Base-by-base conservation (phyloP, 441 rosid genomes). In the Populus hybrid region DNA sequence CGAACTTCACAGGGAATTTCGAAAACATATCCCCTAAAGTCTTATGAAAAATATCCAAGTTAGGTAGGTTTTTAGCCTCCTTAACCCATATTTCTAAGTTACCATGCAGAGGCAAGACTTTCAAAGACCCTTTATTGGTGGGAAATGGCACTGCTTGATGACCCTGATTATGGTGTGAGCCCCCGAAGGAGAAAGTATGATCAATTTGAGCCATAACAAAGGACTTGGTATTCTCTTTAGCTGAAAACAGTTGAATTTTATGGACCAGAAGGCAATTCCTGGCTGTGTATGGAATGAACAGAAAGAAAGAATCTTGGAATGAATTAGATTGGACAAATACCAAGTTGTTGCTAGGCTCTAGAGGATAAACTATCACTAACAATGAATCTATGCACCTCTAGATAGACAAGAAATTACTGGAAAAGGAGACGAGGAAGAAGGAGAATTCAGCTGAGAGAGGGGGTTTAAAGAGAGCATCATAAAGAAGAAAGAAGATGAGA, bases 1-100 rank as follows among this genome's bases (percentile, higher is more conserved):
- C 46, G 57, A 81, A 74, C 72, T 78, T 90, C 16, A 83, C 85
- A 18, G 90, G 84, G 6, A 88, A 54, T 67, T 63, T 87, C 24
- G 87, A 87, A 67, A 90, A 87, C 83, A 89, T 30, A 59, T 90
- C 88, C 3, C 90, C 98, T 67, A 94, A 69, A 35, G 98, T 92
- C 86, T 85, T 92, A 65, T 89, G 96, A 80, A 93, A 91, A 92
- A 91, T 85, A 77, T 94, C 99, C 96, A 96, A 90, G 87, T 96
- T 96, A 10, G 99, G 99, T 76, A 96, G 98, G 79, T 88, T 88
- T 46, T 74, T 86, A 8, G 98, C 98, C 20, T 90, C 87, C 81
- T 74, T 73, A 38, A 96, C 91, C 88, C 87, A 90, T 61, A 94
- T 89, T 79, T 94, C 99, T 73, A 96, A 79, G 84, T 89, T 89